A percentile compares a stretch with the other conserved stretches of the same genome.
Conservation (phyloP, 1,284 basidiomycete genomes). For the Rhodotorula sp. region DNA sequence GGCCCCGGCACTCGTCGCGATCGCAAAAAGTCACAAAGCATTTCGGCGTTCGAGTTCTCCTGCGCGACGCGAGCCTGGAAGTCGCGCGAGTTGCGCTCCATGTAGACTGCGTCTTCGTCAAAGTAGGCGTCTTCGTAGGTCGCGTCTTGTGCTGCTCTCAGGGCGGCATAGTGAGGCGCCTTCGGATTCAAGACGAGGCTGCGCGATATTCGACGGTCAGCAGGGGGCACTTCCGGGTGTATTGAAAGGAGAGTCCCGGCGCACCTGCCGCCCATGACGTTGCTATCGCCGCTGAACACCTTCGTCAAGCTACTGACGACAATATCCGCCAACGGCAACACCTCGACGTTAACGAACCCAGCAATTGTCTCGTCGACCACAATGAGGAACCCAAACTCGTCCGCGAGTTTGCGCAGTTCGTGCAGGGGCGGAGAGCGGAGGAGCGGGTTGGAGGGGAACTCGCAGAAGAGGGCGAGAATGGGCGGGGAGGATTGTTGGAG, state of each 20-base stretch:
- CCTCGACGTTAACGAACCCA: conserved; percentile 93
- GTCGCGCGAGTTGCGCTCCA: conserved; percentile 96
- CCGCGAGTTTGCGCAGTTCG: conserved; percentile 75
- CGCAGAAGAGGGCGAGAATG: conserved; percentile 60
- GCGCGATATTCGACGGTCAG: conserved; percentile 19
- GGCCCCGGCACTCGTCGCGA: conserved; percentile 48
- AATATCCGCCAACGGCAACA: conserved; percentile 83
- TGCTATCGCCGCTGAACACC: conserved; percentile 90
- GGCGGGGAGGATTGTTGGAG: conserved; percentile 53
- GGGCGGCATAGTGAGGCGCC: conserved; percentile 62
- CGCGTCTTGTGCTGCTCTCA: conserved; percentile 63
- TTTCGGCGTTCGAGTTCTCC: conserved; percentile 81
- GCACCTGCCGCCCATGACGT: conserved; percentile 96
- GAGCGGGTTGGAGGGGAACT: conserved; percentile 93
- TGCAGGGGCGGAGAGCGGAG: conserved; percentile 77
- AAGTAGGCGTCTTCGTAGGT: conserved; percentile 86
- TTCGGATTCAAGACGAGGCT: conserved; percentile 84
- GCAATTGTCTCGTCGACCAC: conserved; percentile 95
- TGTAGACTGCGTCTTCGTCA: conserved; percentile 88
- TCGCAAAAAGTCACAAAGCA: conserved; percentile 74
- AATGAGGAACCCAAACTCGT: conserved; percentile 82
- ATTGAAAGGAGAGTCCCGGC: conserved; percentile 37
- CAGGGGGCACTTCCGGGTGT: too few relatives aligned
- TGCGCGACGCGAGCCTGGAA: conserved; percentile 71
- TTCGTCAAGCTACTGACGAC: conserved; percentile 93